Base-by-base conservation (phyloP, 2,329 filamentous ascomycete genomes). In the Podosphaera fusca region DNA sequence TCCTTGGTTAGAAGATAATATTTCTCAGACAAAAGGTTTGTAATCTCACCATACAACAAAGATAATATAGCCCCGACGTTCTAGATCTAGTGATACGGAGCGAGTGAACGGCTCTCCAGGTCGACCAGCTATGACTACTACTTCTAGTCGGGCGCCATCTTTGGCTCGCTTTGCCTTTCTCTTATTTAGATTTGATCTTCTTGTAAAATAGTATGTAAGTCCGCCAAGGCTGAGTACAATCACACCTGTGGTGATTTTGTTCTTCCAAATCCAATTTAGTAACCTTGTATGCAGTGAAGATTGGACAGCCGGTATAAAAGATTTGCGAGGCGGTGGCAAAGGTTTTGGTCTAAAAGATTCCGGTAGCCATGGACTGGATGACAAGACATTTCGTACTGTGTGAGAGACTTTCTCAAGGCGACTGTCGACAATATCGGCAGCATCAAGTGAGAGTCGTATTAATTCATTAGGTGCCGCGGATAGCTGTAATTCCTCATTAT, bases 21-120 rank as follows among this genome's bases (percentile, higher is more conserved):
- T 10, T 6, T 38, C 1, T 21, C 21, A 21, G 10, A 38, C 6
- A 38, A 10, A 38, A 38, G 35, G 5, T 38, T 38, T 6, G 35
- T 38, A 21, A 8, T 12, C 45, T 34, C 33, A 52, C 50, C 88
- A 90, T 0, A 94, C 85, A 59, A 98, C 75, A 68, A 88, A 98
- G 57, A 96, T 87, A 59, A 96, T 85, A 68, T 94, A 96, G 3
- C 92, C 92, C 61, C 88, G 80, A 59, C 88, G 77, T 71, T 96
- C 92, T 62, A 98, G 74, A 66, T 98, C 92, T 53, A 89, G 71
- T 1, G 87, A 81, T 56, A 96, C 74, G 9, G 87, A 87, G 65
- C 82, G 84, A 5, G 87, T 90, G 65, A 95, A 75, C 14, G 89
- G 85, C 64, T 94, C 81, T 55, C 83, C 80, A 2, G 87, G 85